Conservation (phyloP, 1,284 basidiomycete species). For the Gymnopus androsaceus region DNA sequence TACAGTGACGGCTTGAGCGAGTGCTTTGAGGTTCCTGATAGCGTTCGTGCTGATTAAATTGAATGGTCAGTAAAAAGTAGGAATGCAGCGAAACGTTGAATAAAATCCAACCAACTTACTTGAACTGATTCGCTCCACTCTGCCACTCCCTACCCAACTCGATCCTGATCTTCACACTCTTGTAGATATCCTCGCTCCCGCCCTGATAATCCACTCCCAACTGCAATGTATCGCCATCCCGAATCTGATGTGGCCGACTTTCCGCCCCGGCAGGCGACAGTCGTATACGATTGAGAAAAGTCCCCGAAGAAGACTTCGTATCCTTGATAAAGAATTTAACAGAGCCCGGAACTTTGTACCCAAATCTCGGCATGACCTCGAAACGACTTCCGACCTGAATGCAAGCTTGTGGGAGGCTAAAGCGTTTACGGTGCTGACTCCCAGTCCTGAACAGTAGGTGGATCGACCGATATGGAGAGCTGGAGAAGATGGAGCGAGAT, state of each 20-base stretch:
- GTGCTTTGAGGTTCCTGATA: slow-evolving; percentile 76
- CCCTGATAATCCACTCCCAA: slow-evolving; percentile 98
- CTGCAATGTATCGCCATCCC: slow-evolving; percentile 94
- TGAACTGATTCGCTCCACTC: slow-evolving; percentile 87
- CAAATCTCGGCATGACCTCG: slow-evolving; percentile 94
- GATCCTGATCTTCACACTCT: slow-evolving; percentile 95
- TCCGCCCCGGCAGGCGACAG: slow-evolving; percentile 79
- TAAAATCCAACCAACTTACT: no score
- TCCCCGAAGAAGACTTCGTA: slow-evolving; percentile 89
- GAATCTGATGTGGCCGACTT: slow-evolving; percentile 77
- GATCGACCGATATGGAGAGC: slow-evolving; percentile 17
- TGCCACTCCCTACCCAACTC: slow-evolving; percentile 94
- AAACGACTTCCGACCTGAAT: slow-evolving; percentile 97
- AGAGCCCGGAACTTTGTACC: slow-evolving; percentile 58
- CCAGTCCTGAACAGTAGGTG: slow-evolving; percentile 43
- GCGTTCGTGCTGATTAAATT: slow-evolving; percentile 75
- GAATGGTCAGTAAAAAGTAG: no score
- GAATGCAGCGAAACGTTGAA: no score
- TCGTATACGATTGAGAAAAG: slow-evolving; percentile 91
- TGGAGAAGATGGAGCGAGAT: slow-evolving; percentile 12
- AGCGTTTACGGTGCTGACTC: slow-evolving; percentile 69
- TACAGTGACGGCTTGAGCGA: slow-evolving; percentile 48
- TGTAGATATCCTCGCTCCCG: slow-evolving; percentile 96
- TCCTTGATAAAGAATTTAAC: slow-evolving; percentile 88
- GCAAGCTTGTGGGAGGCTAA: slow-evolving; percentile 86